Evolutionary conservation across 2,329 filamentous ascomycete genomes (phyloP), one percentile per base, ranked within the genome.

Genomic region (Thelonectria discophora): DNA sequence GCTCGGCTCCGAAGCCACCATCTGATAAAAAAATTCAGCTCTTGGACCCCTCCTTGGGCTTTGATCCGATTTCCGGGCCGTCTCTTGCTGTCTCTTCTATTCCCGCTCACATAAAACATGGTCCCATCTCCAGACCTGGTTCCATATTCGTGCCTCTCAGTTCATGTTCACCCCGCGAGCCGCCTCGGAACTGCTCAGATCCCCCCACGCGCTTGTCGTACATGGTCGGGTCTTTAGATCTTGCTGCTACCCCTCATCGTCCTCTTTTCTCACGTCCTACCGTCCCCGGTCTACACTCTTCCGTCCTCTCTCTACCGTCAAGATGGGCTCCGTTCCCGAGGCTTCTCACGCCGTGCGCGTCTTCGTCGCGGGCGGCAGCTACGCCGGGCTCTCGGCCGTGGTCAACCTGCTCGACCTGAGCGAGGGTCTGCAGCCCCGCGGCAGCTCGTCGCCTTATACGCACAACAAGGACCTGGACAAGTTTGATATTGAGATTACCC

Each of bases 331-430:
- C 46, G 46, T 76, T 47, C 67, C 72, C 34, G 56, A 71, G 45
- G 39, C 57, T 53, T 58, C 65, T 34, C 72, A 72, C 54, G 80
- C 80, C 39, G 80, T 84, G 74, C 84, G 80, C 67, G 81, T 93
- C 11, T 81, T 93, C 39, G 80, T 93, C 57, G 83, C 89, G 32
- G 91, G 91, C 39, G 90, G 88, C 65, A 89, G 88, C 40, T 93
- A 93, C 69, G 86, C 83, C n/a, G 91, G 91, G 34, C 81, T 93
- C 5, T 84, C 88, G 12, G 83, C 86, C 1, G 85, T 87, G 6
- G 77, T 91, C 67, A 90, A 91, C 72, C 81, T 94, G 7, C 77
- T 90, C 18, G 89, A 92, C 71, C 80, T 90, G 37, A 85, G 85
- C 61, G 80, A 84, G 59, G 88, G 88, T 17, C 77, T 81, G 62